Percentiles rank a stretch among this genome's conserved stretches.
Conservation (phyloP, 345 rosid species). For the Iberis pinnata region DNA sequence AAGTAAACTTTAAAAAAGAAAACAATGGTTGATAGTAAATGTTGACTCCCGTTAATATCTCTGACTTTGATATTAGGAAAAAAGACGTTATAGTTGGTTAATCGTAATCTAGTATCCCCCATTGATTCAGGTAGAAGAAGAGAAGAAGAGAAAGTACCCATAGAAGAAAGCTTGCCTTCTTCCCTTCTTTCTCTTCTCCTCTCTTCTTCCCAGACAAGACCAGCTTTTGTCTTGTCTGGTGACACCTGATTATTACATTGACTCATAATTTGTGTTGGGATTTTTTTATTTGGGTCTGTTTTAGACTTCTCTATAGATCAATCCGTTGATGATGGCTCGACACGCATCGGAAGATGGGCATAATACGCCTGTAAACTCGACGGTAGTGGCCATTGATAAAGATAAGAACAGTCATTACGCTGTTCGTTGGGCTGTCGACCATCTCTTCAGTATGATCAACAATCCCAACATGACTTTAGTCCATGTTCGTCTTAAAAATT, state of each 20-base stretch:
- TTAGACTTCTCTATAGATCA: slow-evolving; percentile 9
- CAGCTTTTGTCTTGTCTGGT: too few species aligned
- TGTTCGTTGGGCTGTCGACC: slow-evolving; percentile 83
- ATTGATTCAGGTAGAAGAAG: slow-evolving; percentile 25
- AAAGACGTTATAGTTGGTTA: not conserved
- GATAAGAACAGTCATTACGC: slow-evolving; percentile 78
- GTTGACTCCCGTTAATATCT: slow-evolving; percentile 18
- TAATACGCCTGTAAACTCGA: slow-evolving; percentile 33
- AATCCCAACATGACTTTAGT: slow-evolving; percentile 41
- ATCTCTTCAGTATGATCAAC: slow-evolving; percentile 34
- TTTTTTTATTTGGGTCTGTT: too few species aligned
- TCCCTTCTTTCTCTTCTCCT: slow-evolving; percentile 24
- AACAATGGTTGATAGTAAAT: slow-evolving; percentile 21
- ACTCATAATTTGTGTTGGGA: not conserved
- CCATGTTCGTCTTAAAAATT: slow-evolving; percentile 50
- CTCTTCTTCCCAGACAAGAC: slow-evolving; percentile 22
- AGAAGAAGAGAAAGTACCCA: not conserved
- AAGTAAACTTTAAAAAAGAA: not conserved
- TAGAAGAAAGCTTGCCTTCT: slow-evolving; percentile 6
- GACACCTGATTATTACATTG: slow-evolving; percentile 7
- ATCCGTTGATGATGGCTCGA: slow-evolving; percentile 29
- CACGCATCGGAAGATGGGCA: slow-evolving; percentile 27
- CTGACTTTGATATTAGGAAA: slow-evolving; percentile 5
- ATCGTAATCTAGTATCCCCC: not conserved
- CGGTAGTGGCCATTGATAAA: slow-evolving; percentile 69